Conservation (phyloP, 441 rosid genomes). For the Mallotus repandus region DNA sequence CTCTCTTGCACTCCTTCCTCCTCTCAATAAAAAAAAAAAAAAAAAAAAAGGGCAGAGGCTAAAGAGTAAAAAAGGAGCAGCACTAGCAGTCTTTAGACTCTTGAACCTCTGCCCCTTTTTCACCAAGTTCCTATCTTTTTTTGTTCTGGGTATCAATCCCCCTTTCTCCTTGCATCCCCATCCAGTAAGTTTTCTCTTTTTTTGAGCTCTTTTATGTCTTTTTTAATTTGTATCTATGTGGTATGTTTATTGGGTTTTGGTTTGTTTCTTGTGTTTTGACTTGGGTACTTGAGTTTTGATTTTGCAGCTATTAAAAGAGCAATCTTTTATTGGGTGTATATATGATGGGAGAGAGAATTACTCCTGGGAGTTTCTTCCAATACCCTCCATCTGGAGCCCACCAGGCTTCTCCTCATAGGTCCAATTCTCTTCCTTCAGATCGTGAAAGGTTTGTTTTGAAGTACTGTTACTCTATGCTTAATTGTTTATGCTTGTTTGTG, state of each 20-base stretch:
- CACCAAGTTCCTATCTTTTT: slow-evolving; percentile 19
- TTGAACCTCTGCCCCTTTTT: slow-evolving; percentile 29
- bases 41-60: slow-evolving; percentile 14
- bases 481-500: slow-evolving; percentile 4
- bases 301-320: slow-evolving; percentile 9
- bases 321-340: slow-evolving; percentile 18
- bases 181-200: slow-evolving; percentile 26
- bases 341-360: slow-evolving; percentile 89
- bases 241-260: slow-evolving; percentile 15
- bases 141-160: slow-evolving; percentile 20
- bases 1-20: slow-evolving; percentile 12
- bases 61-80: slow-evolving; percentile 19
- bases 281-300: not conserved
- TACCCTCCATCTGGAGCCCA: slow-evolving; percentile 75
- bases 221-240: not conserved
- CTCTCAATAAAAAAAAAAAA: not conserved
- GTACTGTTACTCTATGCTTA: not conserved
- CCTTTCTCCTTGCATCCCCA: slow-evolving; percentile 15
- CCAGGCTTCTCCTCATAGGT: slow-evolving; percentile 87
- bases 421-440: slow-evolving; percentile 67
- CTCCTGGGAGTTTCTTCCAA: slow-evolving; percentile 84
- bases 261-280: slow-evolving; percentile 21
- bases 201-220: not conserved
- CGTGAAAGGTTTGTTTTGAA: slow-evolving; percentile 66
- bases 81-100: slow-evolving; percentile 12